Conservation (phyloP, 2,329 filamentous ascomycete species). For the Diaporthe sp. region DNA sequence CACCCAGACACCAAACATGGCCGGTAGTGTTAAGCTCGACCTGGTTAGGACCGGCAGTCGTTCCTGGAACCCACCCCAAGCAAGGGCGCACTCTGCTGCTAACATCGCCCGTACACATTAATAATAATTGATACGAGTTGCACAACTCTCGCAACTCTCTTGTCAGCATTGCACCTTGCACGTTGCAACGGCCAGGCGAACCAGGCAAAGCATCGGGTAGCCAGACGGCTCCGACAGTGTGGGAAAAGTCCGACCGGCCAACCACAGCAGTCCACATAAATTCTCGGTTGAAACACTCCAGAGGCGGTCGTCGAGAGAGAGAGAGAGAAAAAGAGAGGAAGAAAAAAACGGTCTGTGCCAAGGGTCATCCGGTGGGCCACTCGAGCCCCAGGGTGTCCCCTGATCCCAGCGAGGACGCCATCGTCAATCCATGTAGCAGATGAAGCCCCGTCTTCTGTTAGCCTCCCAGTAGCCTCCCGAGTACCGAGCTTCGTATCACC, state of each 20-base stretch:
- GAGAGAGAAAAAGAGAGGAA: background rate
- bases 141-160: background rate
- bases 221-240: conserved; percentile 7
- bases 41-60: conserved; percentile 17
- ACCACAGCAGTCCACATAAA: conserved; percentile 13
- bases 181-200: conserved; percentile 2
- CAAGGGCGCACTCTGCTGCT: background rate
- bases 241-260: conserved; percentile 1
- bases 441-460: background rate
- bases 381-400: background rate
- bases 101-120: background rate
- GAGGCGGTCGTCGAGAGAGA: conserved; percentile 7
- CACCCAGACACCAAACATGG: background rate
- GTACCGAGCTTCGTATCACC: conserved; percentile 7
- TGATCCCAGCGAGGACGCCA: background rate
- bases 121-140: background rate
- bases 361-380: background rate
- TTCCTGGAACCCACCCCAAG: background rate
- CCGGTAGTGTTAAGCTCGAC: conserved; percentile 2
- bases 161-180: background rate
- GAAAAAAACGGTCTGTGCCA: conserved; percentile 4
- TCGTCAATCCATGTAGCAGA: background rate
- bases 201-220: conserved; percentile 1
- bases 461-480: conserved; percentile 21
- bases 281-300: conserved; percentile 34